Evolutionary conservation across 768 basidiomycete genomes (phyloP), one percentile per base, ranked within the genome.

Genomic region (Cubamyces sp.): DNA sequence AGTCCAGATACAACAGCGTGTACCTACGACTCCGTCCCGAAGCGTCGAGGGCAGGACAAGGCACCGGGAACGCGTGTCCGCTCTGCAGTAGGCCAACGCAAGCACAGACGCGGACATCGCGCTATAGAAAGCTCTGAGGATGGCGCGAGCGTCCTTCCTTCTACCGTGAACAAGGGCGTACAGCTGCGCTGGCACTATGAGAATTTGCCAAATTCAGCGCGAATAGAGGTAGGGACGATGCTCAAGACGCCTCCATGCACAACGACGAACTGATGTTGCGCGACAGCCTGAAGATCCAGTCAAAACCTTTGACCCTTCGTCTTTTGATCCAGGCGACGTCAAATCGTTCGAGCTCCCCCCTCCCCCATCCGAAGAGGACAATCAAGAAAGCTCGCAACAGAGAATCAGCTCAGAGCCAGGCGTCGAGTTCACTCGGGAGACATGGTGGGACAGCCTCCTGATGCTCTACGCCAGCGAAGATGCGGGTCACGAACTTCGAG

Each of bases 41-140:
- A 87, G 68, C 87, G 91, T 42, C 83, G 91, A 45, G 91, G 91
- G 1, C 91, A 90, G 3, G 91, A 92, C 74, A 90, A 83, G 74
- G 81, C 77, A 1, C 90, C 89, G 19, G 90, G 91, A 23, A 87
- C 87, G 30, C 87, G 91, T 25, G 87, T 88, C 68, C 83, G 90
- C 30, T 76, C 79, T 60, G 74, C 81, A 4, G 74, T 79, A 47
- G 51, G 62, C 42, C 82, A 81, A 70, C 25, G 81, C 51, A 64
- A 74, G 77, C 25, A 78, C 25, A 67, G 19, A 9, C 54, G 34
- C 34, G 34, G 34, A 34, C 34, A 34, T 34, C 34, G 34, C 9
- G 34, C 34, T 11, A 11, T 34, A 34, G 34, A 34, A 34, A 34
- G 34, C 34, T 34, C 5, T 34, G 34, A 34, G 34, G 34, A 34